Conservation (phyloP, 768 basidiomycete genomes). For the Astraeus odoratus region DNA sequence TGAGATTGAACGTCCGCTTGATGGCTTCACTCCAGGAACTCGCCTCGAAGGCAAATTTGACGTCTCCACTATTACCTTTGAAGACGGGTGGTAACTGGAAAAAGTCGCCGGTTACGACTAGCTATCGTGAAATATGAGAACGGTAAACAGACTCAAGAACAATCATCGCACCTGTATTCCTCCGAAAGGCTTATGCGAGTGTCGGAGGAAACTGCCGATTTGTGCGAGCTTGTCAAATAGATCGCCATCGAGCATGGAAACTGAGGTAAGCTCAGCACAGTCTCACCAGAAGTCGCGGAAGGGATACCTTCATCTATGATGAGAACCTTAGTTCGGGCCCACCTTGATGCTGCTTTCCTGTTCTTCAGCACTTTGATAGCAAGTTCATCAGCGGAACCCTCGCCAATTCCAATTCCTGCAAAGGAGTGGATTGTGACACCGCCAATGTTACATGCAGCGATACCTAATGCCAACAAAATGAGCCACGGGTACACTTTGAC, state of each 20-base stretch:
- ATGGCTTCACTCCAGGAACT: conserved; percentile 67
- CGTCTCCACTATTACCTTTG: conserved; percentile 41
- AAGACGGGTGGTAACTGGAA: conserved; percentile 94
- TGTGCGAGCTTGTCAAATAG: conserved; percentile 84
- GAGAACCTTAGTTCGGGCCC: conserved; percentile 79
- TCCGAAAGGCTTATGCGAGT: conserved; percentile 71
- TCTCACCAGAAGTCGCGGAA: neutral
- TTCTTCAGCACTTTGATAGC: conserved; percentile 68
- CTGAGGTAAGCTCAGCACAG: conserved; percentile 34
- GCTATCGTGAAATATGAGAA: conserved; percentile 31
- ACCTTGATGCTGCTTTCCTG: conserved; percentile 73
- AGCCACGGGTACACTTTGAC: neutral
- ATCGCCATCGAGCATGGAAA: conserved; percentile 95
- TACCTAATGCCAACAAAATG: conserved; percentile 39
- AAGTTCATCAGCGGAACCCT: conserved; percentile 56
- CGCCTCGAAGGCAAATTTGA: conserved; percentile 93
- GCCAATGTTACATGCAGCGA: conserved; percentile 97
- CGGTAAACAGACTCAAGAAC: neutral
- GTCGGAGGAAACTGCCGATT: conserved; percentile 61
- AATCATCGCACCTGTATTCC: conserved; percentile 70
- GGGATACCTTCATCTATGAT: conserved; percentile 73
- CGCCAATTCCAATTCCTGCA: conserved; percentile 85
- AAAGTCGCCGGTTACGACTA: conserved; percentile 95
- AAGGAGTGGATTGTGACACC: conserved; percentile 95
- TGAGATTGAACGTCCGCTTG: conserved; percentile 82